Evolutionary conservation across 2,329 filamentous ascomycete species (phyloP).

Genomic region (Ilyonectria robusta): DNA sequence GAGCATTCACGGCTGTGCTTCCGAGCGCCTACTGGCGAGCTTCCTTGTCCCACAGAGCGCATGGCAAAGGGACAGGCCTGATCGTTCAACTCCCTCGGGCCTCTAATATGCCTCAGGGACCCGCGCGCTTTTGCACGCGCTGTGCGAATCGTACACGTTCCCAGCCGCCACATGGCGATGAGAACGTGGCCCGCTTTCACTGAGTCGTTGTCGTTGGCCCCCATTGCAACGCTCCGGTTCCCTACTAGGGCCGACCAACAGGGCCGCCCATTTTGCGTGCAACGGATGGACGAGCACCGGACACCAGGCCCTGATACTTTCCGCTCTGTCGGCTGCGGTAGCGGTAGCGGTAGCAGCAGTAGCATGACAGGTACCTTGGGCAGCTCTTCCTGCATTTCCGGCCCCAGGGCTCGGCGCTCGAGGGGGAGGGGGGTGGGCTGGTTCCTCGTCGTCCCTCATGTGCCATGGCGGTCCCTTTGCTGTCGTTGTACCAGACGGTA

Average conservation of each 20-base stretch:
- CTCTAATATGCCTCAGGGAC: constrained; percentile 35
- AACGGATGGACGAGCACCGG: constrained; percentile 38
- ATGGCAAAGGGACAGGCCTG: constrained; percentile 14
- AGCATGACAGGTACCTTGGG: constrained; percentile 33
- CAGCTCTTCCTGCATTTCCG: constrained; percentile 37
- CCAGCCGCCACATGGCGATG: constrained; percentile 48
- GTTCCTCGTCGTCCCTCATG: constrained; percentile 36
- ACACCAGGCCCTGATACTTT: constrained; percentile 41
- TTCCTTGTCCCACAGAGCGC: constrained; percentile 7
- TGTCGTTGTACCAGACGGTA: constrained; percentile 42
- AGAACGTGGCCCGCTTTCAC: constrained; percentile 50
- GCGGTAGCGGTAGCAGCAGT: constrained; percentile 29
- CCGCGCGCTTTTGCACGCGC: constrained; percentile 35
- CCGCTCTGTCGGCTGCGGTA: constrained; percentile 39
- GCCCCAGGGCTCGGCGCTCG: constrained; percentile 34
- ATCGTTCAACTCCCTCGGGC: constrained; percentile 15
- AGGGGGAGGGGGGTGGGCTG: constrained; percentile 36
- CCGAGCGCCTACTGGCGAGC: constrained; percentile 26
- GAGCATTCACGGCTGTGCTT: constrained; percentile 8
- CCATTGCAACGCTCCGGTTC: constrained; percentile 42
- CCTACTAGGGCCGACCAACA: constrained; percentile 40
- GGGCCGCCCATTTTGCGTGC: constrained; percentile 37
- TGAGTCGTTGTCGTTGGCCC: constrained; percentile 45
- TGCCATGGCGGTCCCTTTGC: constrained; percentile 35
- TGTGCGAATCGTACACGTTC: constrained; percentile 37